Base-by-base conservation (phyloP, 129 eudicot genomes). In the Pseudognaphalium luteoalbum region DNA sequence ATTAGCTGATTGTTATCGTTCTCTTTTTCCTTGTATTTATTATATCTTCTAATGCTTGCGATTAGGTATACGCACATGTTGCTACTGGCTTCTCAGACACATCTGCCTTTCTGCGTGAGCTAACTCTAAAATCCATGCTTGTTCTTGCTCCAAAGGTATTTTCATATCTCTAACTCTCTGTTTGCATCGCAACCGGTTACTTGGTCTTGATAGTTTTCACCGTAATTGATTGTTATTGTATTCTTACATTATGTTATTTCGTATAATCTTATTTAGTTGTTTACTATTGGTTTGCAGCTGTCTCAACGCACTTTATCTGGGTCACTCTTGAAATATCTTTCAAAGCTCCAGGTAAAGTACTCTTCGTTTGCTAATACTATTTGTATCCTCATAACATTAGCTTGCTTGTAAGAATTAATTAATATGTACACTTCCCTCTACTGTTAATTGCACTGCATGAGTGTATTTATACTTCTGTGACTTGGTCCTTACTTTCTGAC, bases 101-200 rank as follows among this genome's bases (percentile, higher is more conserved):
- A 33, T 94, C 99, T 70, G 97, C 99, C 72, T 91, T 91, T 78
- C 86, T 94, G 56, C 87, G 99, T 80, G 99, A 94, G 61, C 66
- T 94, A 84, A 94, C 99, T 16, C 90, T 94, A 51, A 94, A 94
- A 83, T 94, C 99, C n/a, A 94, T 94, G 91, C 97, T 94, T 78
- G 92, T 94, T 79, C 87, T 94, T 75, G 96, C 99, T 66, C 97
- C 99, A 33, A 94, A 94, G 97, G 99, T 94, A 84, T 58, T 58
- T 25, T 64, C 42, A 20, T 83, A 56, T 70, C 30, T 63, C 59
- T 78, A 20, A 78, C 66, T 70, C 50, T 63, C 58, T 78, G 68
- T 72, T 51, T 60, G 64, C 63, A 75, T 75, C 63, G 21, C 64
- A 75, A 62, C 72, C 64, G 8, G 25, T 59, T 30, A 14, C 69